phyloP scores from a whole-genome alignment of 2,329 filamentous ascomycete species.

The Xenoacremonium recifei region DNA sequence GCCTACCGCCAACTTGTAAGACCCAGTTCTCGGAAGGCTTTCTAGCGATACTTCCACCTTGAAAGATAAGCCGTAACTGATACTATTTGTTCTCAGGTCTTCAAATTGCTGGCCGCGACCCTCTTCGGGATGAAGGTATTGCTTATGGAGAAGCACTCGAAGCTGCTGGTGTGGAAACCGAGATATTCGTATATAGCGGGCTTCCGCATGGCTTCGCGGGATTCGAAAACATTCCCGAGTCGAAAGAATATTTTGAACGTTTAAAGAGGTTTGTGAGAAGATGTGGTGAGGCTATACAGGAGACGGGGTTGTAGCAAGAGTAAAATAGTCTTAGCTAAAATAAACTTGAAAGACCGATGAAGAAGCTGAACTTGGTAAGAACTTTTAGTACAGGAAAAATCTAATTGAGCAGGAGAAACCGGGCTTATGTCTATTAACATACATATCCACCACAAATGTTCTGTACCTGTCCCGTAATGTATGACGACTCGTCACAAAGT shows the following conservation, averaged over 20 bases:
- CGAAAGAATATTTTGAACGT: no score
- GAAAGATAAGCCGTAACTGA: background rate
- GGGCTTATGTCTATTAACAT: no score
- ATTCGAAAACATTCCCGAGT: no score
- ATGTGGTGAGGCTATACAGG: no score
- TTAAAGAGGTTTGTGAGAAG: no score
- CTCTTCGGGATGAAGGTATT: conserved; percentile 18
- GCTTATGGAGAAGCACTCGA: conserved; percentile 18
- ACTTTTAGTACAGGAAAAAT: no score
- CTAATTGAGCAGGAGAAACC: no score
- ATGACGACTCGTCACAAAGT: background rate
- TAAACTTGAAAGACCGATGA: no score
- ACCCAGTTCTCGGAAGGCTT: no score
- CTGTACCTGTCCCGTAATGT: background rate
- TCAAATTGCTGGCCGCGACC: conserved; percentile 17
- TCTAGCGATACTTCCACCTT: background rate
- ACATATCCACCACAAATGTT: background rate
- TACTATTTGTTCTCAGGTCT: conserved; percentile 10
- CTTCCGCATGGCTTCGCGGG: conserved; percentile 22
- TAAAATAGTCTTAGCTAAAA: no score
- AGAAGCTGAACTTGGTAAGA: no score
- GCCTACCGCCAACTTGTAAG: conserved; percentile 18
- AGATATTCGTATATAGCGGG: conserved; percentile 17
- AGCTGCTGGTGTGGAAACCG: conserved; percentile 10
- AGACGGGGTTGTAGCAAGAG: no score